phyloP scores from a whole-genome alignment of 768 basidiomycete species.

The Boletus reticuloceps region DNA sequence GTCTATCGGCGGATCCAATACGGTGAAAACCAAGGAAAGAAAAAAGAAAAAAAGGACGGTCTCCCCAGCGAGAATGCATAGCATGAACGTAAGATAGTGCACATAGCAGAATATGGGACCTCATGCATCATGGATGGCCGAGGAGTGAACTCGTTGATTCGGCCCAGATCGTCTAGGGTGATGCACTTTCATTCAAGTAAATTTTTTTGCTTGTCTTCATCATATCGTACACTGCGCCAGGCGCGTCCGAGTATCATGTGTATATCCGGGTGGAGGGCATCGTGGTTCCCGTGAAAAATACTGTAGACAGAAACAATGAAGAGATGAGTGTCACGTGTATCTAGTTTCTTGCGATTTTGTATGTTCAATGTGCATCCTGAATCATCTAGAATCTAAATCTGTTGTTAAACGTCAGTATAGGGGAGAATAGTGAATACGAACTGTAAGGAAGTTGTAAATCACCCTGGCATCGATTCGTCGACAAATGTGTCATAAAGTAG shows the following conservation, averaged over 20 bases:
- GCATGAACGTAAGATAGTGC: background rate
- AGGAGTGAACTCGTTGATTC: background rate
- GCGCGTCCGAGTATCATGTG: slow-evolving; percentile 7
- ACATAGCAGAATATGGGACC: background rate
- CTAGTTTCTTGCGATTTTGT: background rate
- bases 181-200: background rate
- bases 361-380: background rate
- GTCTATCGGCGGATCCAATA: slow-evolving; percentile 4
- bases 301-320: background rate
- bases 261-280: background rate
- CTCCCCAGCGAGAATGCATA: slow-evolving; percentile 10
- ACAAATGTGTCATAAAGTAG: background rate
- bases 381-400: slow-evolving; percentile 7
- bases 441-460: slow-evolving; percentile 2
- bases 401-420: background rate
- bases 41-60: background rate
- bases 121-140: background rate
- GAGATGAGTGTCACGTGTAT: background rate
- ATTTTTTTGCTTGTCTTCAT: background rate
- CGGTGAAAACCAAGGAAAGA: background rate
- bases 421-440: slow-evolving; percentile 3
- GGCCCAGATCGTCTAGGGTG: background rate
- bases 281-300: background rate
- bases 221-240: slow-evolving; percentile 24
- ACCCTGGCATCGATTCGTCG: slow-evolving; percentile 1